Evolutionary conservation across 441 rosid species (phyloP), one percentile per base, ranked within the genome.

Genomic region (Pelargonium citronellum): DNA sequence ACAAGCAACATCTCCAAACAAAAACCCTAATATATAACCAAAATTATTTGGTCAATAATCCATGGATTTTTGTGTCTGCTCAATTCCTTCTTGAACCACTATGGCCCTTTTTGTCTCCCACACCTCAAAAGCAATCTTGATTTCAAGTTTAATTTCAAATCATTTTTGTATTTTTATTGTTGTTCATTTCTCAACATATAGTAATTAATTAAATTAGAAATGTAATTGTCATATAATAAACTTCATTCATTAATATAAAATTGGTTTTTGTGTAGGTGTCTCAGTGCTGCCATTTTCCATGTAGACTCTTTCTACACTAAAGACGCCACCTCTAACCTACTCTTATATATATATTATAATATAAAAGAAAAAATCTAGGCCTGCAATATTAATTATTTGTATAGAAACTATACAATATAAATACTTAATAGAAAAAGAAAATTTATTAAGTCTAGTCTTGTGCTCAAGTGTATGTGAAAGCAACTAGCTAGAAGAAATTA

Each of bases 211-310:
- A 7, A 44, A 44, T 44, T 44, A 44, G 12, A 7, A 7, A 44
- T 44, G 49, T 44, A 44, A 44, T 44, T 44, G 12, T 44, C 49
- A 44, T 44, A 44, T 12, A 44, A 6, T 44, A 12, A 44, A 12
- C 49, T 44, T 44, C 1, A 9, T 6, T 6, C 0, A 7, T 9
- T 46, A 47, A 10, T 47, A 47, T 47, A n/a, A 51, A 51, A 44
- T 27, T 44, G 19, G 5, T 1, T 5, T 13, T 12, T 61, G 34
- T 34, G n/a, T 39, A 20, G 34, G 4, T 65, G 66, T 75, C 51
- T 46, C 47, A 71, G 72, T 66, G 74, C 75, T 71, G 71, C 79
- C 81, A 73, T 64, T 78, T 81, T 71, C 71, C 80, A 69, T 43
- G 53, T 41, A 58, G 37, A 22, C 24, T 22, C 24, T 22, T 19